Conservation (phyloP, 371 early-diverging fungal genomes). For the Mortierella sp. region DNA sequence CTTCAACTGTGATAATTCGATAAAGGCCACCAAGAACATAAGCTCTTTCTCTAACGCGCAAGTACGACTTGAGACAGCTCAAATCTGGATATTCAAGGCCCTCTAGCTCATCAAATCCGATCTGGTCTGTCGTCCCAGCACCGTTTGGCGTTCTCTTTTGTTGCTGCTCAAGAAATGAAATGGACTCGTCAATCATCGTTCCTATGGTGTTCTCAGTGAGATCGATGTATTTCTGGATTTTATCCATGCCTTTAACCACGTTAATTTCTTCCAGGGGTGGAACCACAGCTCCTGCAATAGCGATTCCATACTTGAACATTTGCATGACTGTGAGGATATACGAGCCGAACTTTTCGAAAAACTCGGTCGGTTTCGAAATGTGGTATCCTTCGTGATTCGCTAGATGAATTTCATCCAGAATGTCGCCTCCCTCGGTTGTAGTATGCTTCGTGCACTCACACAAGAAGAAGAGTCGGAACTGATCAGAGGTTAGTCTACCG, state of each 20-base stretch:
- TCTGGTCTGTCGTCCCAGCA: too few species aligned
- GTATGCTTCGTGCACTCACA: constrained; percentile 36
- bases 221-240: background rate
- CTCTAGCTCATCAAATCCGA: background rate
- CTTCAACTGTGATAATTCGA: constrained; percentile 7
- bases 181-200: too few species aligned
- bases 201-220: too few species aligned
- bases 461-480: constrained; percentile 19
- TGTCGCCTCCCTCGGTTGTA: constrained; percentile 13
- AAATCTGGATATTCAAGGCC: constrained; percentile 7
- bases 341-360: constrained; percentile 11
- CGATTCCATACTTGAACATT: constrained; percentile 5
- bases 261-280: background rate
- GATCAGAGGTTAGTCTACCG: background rate
- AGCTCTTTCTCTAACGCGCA: background rate
- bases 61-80: constrained; percentile 6
- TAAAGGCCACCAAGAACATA: constrained; percentile 15
- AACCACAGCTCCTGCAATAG: background rate
- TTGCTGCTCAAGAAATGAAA: too few species aligned
- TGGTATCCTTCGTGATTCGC: constrained; percentile 27
- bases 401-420: constrained; percentile 5
- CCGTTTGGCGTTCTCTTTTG: background rate
- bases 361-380: constrained; percentile 11
- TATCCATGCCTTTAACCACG: constrained; percentile 2
- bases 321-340: background rate